A percentile compares a stretch with the other conserved stretches of the same genome.
Conservation (phyloP, 1,284 basidiomycete species). For the Vanrija pseudolonga region DNA sequence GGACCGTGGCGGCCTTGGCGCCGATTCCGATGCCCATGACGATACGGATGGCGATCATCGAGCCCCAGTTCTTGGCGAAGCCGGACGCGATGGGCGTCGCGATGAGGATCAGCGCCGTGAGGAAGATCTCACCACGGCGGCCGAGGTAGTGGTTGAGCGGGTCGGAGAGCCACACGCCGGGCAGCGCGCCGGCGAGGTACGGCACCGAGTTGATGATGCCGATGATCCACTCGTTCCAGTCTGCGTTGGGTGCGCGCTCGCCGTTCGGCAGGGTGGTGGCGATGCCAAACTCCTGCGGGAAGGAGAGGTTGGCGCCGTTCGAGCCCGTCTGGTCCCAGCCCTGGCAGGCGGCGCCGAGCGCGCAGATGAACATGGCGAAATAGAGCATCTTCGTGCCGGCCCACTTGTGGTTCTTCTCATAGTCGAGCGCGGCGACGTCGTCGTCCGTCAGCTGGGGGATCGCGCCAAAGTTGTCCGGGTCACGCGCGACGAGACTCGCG, state of each 20-base stretch:
- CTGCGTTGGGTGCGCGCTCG: background rate
- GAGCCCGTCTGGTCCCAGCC: slow-evolving; percentile 46
- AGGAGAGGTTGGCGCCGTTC: slow-evolving; percentile 62
- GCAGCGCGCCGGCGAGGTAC: slow-evolving; percentile 56
- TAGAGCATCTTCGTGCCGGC: slow-evolving; percentile 53
- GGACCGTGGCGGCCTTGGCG: slow-evolving; percentile 52
- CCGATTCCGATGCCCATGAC: slow-evolving; percentile 47
- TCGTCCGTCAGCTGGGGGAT: slow-evolving; percentile 59
- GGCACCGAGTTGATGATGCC: slow-evolving; percentile 72
- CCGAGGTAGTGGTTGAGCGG: slow-evolving; percentile 68
- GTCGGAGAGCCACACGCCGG: slow-evolving; percentile 55
- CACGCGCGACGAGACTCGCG: slow-evolving; percentile 58
- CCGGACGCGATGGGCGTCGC: slow-evolving; percentile 50
- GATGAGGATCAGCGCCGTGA: slow-evolving; percentile 58
- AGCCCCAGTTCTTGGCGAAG: slow-evolving; percentile 58
- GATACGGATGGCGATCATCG: slow-evolving; percentile 49
- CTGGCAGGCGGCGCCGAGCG: slow-evolving; percentile 38
- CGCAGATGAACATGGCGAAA: slow-evolving; percentile 24
- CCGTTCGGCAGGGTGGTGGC: background rate
- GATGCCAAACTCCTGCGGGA: slow-evolving; percentile 63
- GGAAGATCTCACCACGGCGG: slow-evolving; percentile 71
- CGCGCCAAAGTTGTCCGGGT: slow-evolving; percentile 53
- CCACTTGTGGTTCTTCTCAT: slow-evolving; percentile 64
- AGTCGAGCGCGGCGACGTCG: slow-evolving; percentile 54
- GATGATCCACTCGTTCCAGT: slow-evolving; percentile 48